These are phyloP conservation scores for Graphilbum ipis-grandicollis DNA, from an alignment of 2,329 filamentous ascomycete genomes.

Conservation along the genomic window DNA sequence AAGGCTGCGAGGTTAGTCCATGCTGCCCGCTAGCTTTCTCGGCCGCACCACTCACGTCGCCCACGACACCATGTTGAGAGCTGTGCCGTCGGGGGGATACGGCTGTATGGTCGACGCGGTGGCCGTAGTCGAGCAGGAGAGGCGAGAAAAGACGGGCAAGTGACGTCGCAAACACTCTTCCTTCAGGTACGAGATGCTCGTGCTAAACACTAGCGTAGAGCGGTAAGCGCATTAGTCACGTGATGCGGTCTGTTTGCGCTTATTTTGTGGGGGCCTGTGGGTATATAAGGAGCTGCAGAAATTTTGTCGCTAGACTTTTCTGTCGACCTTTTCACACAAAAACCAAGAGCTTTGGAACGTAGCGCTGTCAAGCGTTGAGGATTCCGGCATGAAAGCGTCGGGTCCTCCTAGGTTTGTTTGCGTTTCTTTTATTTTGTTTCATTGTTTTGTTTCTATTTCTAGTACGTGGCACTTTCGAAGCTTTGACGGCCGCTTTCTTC, in stretches of 20 bases:
- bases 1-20: too few relatives aligned
- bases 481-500: slow-evolving; percentile 49
- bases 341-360: too few relatives aligned
- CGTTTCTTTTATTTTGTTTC: background rate
- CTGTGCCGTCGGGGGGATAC: too few relatives aligned
- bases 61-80: too few relatives aligned
- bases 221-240: background rate
- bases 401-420: background rate
- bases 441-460: background rate
- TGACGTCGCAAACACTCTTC: background rate
- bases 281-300: background rate
- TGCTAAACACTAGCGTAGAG: too few relatives aligned
- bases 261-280: background rate
- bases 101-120: too few relatives aligned
- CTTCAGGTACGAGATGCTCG: too few relatives aligned
- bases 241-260: background rate
- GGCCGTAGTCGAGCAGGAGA: too few relatives aligned
- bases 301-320: background rate
- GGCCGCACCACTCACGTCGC: too few relatives aligned
- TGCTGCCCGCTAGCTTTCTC: too few relatives aligned
- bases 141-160: background rate
- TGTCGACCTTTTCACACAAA: background rate
- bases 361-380: background rate
- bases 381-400: background rate
- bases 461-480: slow-evolving; percentile 68